A percentile compares a stretch with the other conserved stretches of the same genome.
Evolutionary conservation across 371 early-diverging fungal species (phyloP).

Genomic region (Nematocida ausubeli): DNA sequence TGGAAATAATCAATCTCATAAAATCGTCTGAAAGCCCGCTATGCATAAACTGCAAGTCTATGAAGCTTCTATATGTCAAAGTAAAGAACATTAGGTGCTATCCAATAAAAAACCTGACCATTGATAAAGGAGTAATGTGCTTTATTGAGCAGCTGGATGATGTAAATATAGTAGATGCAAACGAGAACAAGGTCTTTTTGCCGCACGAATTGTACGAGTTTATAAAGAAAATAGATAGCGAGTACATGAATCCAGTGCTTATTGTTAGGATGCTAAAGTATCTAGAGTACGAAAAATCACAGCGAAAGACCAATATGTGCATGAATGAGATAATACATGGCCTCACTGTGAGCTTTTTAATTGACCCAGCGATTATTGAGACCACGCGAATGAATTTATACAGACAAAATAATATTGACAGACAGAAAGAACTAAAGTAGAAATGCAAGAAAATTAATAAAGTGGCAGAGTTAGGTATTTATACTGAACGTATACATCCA

Average conservation of each 20-base stretch:
- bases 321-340: slow-evolving; percentile 24
- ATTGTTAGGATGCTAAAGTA: slow-evolving; percentile 49
- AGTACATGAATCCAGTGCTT: slow-evolving; percentile 35
- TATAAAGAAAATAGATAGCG: slow-evolving; percentile 16
- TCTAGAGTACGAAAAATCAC: slow-evolving; percentile 44
- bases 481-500: no score
- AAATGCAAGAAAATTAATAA: no score
- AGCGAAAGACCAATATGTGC: neutral
- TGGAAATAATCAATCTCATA: neutral
- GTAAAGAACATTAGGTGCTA: slow-evolving; percentile 21
- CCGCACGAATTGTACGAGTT: slow-evolving; percentile 7
- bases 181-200: slow-evolving; percentile 14
- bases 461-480: no score
- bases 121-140: neutral
- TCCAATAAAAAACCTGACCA: slow-evolving; percentile 29
- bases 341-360: slow-evolving; percentile 36
- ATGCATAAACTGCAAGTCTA: slow-evolving; percentile 24
- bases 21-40: neutral
- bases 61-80: slow-evolving; percentile 48
- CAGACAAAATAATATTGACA: slow-evolving; percentile 34
- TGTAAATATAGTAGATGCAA: slow-evolving; percentile 33
- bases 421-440: neutral
- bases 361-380: slow-evolving; percentile 26
- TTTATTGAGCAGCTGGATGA: neutral
- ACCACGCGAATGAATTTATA: slow-evolving; percentile 33